These are phyloP conservation scores for Cladophialophora psammophila DNA, from an alignment of 2,329 filamentous ascomycete genomes.

Conservation along the genomic window DNA sequence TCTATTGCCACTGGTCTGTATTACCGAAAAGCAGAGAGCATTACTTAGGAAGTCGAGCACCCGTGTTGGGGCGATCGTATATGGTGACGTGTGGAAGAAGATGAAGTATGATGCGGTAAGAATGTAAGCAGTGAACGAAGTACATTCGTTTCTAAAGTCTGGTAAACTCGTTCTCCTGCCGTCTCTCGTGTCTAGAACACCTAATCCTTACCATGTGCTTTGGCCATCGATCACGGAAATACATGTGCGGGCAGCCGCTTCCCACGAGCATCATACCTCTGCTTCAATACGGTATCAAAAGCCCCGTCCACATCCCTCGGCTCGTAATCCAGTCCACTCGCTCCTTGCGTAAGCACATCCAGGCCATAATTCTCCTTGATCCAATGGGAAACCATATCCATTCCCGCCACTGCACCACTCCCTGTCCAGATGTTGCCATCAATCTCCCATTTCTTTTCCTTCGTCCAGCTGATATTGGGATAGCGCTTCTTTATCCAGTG, in stretches of 20 bases:
- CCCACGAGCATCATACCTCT: conserved; percentile 24
- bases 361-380: conserved; percentile 48
- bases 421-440: conserved; percentile 58
- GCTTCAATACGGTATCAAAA: conserved; percentile 19
- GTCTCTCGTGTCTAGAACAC: neutral
- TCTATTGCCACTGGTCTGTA: neutral
- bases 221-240: conserved; percentile 7
- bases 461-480: conserved; percentile 55
- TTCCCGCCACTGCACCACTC: conserved; percentile 55
- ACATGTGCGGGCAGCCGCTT: conserved; percentile 20
- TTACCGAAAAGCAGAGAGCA: neutral
- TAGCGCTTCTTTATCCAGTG: conserved; percentile 36
- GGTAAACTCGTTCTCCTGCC: neutral
- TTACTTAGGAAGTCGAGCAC: neutral
- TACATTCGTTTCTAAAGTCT: neutral
- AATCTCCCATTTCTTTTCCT: conserved; percentile 54
- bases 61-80: neutral
- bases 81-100: neutral
- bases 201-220: neutral
- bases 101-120: neutral
- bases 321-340: conserved; percentile 47
- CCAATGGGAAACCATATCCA: conserved; percentile 55
- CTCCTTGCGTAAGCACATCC: conserved; percentile 17
- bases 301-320: conserved; percentile 46
- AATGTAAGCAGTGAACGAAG: neutral